phyloP scores from a whole-genome alignment of 2,329 filamentous ascomycete genomes.

The Teratosphaeria pseudoeucalypti region DNA sequence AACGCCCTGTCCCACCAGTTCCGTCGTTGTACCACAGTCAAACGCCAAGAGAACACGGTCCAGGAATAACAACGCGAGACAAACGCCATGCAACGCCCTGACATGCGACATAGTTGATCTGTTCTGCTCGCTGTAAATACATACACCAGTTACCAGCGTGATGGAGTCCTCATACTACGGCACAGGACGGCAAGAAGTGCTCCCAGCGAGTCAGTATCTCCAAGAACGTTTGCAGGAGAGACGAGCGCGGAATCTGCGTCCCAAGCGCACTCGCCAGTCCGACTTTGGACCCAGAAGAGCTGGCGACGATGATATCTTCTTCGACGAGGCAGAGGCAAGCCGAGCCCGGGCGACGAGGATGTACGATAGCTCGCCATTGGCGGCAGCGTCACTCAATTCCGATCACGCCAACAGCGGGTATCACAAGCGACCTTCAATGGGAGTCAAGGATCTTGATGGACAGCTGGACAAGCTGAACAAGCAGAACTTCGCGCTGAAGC shows the following conservation, averaged over 20 bases:
- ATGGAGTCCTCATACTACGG: background rate
- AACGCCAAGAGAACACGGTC: background rate
- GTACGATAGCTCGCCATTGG: slow-evolving; percentile 21
- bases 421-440: slow-evolving; percentile 31
- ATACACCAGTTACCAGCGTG: background rate
- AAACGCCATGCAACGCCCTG: background rate
- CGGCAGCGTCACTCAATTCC: slow-evolving; percentile 6
- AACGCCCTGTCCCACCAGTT: background rate
- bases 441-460: slow-evolving; percentile 59
- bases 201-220: slow-evolving; percentile 23
- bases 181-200: background rate
- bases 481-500: slow-evolving; percentile 66
- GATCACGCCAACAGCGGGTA: slow-evolving; percentile 12
- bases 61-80: background rate
- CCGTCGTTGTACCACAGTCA: background rate
- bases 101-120: background rate
- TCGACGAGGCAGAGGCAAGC: slow-evolving; percentile 22
- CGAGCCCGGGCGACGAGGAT: slow-evolving; percentile 7
- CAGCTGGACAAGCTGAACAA: slow-evolving; percentile 60
- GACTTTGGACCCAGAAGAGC: slow-evolving; percentile 22
- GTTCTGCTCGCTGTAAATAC: background rate
- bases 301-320: slow-evolving; percentile 28
- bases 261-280: slow-evolving; percentile 24
- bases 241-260: slow-evolving; percentile 18
- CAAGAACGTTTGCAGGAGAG: slow-evolving; percentile 26